Evolutionary conservation across 768 basidiomycete genomes (phyloP), one percentile per base, ranked within the genome.

Genomic region (Hypholoma fasciculare): DNA sequence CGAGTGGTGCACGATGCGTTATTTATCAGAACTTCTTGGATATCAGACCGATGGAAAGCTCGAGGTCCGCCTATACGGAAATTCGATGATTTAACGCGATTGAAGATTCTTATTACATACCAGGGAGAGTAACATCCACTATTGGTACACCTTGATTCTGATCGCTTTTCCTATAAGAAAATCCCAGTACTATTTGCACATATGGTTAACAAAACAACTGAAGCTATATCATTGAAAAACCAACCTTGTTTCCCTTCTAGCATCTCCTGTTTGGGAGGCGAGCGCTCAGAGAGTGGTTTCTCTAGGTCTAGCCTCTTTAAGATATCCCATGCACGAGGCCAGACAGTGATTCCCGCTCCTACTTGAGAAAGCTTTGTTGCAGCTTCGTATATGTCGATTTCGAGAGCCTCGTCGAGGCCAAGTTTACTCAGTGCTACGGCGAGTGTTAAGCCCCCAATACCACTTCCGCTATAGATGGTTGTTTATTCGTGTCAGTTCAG

Each of bases 1-100:
- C 67, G 71, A 53, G 69, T 73, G 4, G 64, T 65, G 0, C 72
- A 54, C 0, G 77, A 68, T 19, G 85, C 67, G 59, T 77, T 70
- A 4, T 75, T 68, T 7, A 84, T 66, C 14, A 86, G 67, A 17
- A 78, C 73, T 26, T 75, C 61, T 30, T 80, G 80, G 27, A 85
- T 77, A 56, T 85, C 82, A 1, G 81, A 74, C 20, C 85, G 76
- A 63, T 84, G 82, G 59, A 72, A 59, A 42, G 67, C 42, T 64
- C 58, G 54, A 62, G 67, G 52, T 52, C 64, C 52, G 53, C 75
- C 73, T 61, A 11, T 23, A 40, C 19, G 4, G 1, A 37, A 36
- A 16, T 43, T 9, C 6, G 6, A 7, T 34, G 30, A 34, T 7
- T 34, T 34, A 5, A 34, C n/a, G 9, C 23, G 1, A 34, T 34